These are phyloP conservation scores for Cercospora zeina DNA, from an alignment of 2,329 filamentous ascomycete genomes.

Conservation along the genomic window DNA sequence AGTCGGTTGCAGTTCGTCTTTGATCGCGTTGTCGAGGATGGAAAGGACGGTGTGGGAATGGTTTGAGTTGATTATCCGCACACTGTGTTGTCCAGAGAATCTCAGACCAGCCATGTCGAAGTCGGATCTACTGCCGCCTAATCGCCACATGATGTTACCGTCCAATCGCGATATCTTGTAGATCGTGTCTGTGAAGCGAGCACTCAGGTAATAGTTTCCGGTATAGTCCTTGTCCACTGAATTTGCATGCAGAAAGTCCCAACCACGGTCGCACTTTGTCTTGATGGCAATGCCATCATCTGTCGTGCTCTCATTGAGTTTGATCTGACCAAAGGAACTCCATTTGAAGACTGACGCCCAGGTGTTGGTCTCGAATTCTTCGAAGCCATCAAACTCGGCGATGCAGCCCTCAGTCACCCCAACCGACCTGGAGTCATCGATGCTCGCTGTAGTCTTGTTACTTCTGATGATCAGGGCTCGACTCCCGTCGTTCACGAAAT, in stretches of 20 bases:
- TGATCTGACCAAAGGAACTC: conserved; percentile 21
- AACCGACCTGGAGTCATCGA: conserved; percentile 2
- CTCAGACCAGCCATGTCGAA: conserved; percentile 23
- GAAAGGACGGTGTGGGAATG: conserved; percentile 49
- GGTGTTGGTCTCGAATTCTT: conserved; percentile 21
- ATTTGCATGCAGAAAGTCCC: conserved; percentile 22
- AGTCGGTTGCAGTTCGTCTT: conserved; percentile 18
- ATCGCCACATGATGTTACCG: conserved; percentile 53
- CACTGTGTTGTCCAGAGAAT: conserved; percentile 53
- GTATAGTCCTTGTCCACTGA: conserved; percentile 45
- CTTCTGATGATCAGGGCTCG: conserved; percentile 19
- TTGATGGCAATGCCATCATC: conserved; percentile 5
- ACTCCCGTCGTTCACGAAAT: conserved; percentile 20
- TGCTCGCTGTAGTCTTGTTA: conserved; percentile 10
- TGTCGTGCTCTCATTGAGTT: conserved; percentile 20
- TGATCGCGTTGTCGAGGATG: conserved; percentile 53
- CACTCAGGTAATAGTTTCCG: conserved; percentile 56
- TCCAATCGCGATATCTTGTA: conserved; percentile 50
- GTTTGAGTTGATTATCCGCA: conserved; percentile 44
- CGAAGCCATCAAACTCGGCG: conserved; percentile 23
- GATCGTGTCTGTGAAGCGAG: conserved; percentile 51
- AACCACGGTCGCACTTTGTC: not conserved
- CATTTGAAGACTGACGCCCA: conserved; percentile 21
- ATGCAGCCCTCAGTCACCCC: conserved; percentile 7
- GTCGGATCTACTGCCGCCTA: conserved; percentile 34